Conservation (phyloP, 2,329 filamentous ascomycete genomes). For the Cercospora berteroae region DNA sequence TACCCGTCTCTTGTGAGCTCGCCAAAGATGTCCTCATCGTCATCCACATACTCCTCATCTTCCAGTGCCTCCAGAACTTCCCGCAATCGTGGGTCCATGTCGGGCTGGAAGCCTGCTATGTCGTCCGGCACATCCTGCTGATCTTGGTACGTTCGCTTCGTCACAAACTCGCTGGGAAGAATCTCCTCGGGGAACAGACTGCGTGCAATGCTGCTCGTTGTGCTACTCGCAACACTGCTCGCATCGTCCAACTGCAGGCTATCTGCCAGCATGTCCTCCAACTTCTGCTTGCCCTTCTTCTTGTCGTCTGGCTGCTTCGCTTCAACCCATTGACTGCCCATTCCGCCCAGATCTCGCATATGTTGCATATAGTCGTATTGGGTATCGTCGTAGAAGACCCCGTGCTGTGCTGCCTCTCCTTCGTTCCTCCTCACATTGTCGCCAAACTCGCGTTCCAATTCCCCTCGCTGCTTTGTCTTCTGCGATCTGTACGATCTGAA, state of each 20-base stretch:
- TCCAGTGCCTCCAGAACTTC: slow-evolving; percentile 92
- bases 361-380: slow-evolving; percentile 99
- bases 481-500: slow-evolving; percentile 33
- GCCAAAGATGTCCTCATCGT: slow-evolving; percentile 79
- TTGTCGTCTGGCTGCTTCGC: slow-evolving; percentile 54
- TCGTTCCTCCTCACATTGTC: slow-evolving; percentile 77
- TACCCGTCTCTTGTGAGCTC: slow-evolving; percentile 65
- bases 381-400: slow-evolving; percentile 91
- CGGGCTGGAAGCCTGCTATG: slow-evolving; percentile 90
- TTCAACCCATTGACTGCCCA: slow-evolving; percentile 76
- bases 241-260: slow-evolving; percentile 49
- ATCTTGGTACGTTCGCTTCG: slow-evolving; percentile 77
- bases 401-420: slow-evolving; percentile 91
- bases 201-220: slow-evolving; percentile 37
- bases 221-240: slow-evolving; percentile 46
- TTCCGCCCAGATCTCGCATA: slow-evolving; percentile 72
- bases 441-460: slow-evolving; percentile 74
- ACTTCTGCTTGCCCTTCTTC: slow-evolving; percentile 67
- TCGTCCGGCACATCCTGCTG: slow-evolving; percentile 91
- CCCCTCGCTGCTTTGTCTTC: slow-evolving; percentile 54
- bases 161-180: slow-evolving; percentile 75
- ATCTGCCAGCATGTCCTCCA: slow-evolving; percentile 75
- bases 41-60: slow-evolving; percentile 89
- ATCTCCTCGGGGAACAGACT: slow-evolving; percentile 68
- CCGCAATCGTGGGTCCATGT: slow-evolving; percentile 91